Conservation (phyloP, 2,329 filamentous ascomycete species). For the Trichoderma aggressivum region DNA sequence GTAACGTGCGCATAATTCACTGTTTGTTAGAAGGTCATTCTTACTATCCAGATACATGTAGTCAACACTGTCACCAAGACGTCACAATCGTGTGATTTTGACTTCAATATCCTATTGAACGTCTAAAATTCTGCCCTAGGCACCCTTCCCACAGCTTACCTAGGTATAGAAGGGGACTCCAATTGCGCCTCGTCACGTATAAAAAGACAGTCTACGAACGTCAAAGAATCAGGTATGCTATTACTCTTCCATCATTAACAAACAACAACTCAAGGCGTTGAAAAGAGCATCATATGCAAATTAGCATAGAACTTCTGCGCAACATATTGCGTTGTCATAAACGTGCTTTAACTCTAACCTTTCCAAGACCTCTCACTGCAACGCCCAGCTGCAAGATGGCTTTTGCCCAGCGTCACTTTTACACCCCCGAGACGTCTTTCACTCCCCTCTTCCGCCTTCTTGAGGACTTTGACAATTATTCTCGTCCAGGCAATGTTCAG, state of each 20-base stretch:
- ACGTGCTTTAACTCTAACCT: neutral
- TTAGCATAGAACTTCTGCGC: neutral
- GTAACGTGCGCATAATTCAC: neutral
- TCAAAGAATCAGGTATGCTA: neutral
- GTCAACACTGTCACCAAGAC: neutral
- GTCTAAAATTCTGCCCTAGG: neutral
- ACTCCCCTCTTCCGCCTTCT: constrained; percentile 56
- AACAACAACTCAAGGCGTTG: neutral
- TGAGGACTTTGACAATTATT: constrained; percentile 55
- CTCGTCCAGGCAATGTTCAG: constrained; percentile 28
- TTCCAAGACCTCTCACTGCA: neutral
- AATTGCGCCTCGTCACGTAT: neutral
- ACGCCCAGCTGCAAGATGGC: constrained; percentile 44
- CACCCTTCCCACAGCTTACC: too few species aligned
- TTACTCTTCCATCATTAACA: neutral
- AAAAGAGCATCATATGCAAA: neutral
- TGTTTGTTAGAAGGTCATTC: neutral
- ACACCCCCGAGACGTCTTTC: constrained; percentile 44
- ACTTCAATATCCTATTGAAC: neutral
- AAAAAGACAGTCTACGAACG: neutral
- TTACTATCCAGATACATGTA: neutral
- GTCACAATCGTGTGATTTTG: neutral
- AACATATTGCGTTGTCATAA: neutral
- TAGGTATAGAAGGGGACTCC: neutral
- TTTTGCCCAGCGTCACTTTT: constrained; percentile 47